Conservation (phyloP, 2,329 filamentous ascomycete species). For the Apiospora koreana region DNA sequence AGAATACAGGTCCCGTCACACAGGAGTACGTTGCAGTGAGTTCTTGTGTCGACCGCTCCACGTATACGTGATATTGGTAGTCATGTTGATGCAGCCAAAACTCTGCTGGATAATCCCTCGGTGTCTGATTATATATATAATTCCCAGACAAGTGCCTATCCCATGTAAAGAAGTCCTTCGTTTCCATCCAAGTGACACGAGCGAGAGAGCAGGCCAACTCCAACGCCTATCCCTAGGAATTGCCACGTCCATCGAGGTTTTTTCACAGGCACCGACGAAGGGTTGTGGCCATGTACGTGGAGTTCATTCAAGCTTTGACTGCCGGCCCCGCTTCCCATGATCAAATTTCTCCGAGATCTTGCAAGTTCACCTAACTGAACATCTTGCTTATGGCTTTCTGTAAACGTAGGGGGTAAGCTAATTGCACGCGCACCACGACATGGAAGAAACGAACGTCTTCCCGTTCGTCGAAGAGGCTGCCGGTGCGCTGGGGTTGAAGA, state of each 20-base stretch:
- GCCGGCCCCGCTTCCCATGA: not conserved
- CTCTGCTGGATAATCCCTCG: too few relatives aligned
- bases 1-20: too few relatives aligned
- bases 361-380: not conserved
- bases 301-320: not conserved
- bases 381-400: conserved; percentile 28
- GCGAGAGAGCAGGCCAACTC: not conserved
- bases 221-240: not conserved
- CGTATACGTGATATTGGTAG: too few relatives aligned
- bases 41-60: too few relatives aligned
- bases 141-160: too few relatives aligned
- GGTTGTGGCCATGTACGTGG: not conserved
- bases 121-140: too few relatives aligned
- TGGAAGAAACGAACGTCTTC: conserved; percentile 41
- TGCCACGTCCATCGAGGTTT: not conserved
- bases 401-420: conserved; percentile 31
- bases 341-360: not conserved
- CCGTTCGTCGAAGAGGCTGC: conserved; percentile 37
- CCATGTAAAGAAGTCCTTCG: not conserved
- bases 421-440: conserved; percentile 41
- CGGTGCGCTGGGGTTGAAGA: conserved; percentile 40
- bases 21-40: too few relatives aligned
- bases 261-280: not conserved
- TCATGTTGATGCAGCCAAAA: too few relatives aligned
- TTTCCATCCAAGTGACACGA: too few relatives aligned